These are phyloP conservation scores for Fusarium sp. DNA, from an alignment of 2,329 filamentous ascomycete species.

Conservation along the genomic window DNA sequence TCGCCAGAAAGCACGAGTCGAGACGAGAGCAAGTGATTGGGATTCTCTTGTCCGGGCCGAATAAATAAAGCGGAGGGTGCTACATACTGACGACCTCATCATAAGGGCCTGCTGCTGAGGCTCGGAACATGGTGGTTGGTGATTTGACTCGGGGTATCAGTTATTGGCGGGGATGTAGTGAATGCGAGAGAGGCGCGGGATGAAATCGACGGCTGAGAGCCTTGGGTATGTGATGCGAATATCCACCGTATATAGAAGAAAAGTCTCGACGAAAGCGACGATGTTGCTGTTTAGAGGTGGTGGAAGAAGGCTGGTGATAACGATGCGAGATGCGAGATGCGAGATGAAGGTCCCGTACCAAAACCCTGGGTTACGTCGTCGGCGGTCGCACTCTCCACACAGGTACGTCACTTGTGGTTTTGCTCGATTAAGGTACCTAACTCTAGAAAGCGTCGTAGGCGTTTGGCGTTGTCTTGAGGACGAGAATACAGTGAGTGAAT, in stretches of 20 bases:
- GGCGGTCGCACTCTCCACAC: conserved; percentile 33
- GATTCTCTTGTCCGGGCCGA: background rate
- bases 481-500: background rate
- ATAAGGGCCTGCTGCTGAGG: conserved; percentile 66
- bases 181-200: background rate
- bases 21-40: background rate
- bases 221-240: conserved; percentile 13
- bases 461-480: background rate
- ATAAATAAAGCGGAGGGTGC: background rate
- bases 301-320: background rate
- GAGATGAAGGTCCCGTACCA: conserved; percentile 27
- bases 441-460: conserved; percentile 1
- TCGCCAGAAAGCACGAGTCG: background rate
- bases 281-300: background rate
- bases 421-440: background rate
- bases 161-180: conserved; percentile 18
- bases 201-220: conserved; percentile 14
- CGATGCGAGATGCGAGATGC: conserved; percentile 17
- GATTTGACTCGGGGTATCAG: conserved; percentile 13
- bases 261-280: background rate
- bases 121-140: conserved; percentile 64
- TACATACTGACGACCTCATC: conserved; percentile 69
- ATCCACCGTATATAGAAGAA: conserved; percentile 4
- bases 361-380: conserved; percentile 34
- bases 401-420: conserved; percentile 28